phyloP scores from a whole-genome alignment of 1,284 basidiomycete species.

The Phellinidium pouzarii region DNA sequence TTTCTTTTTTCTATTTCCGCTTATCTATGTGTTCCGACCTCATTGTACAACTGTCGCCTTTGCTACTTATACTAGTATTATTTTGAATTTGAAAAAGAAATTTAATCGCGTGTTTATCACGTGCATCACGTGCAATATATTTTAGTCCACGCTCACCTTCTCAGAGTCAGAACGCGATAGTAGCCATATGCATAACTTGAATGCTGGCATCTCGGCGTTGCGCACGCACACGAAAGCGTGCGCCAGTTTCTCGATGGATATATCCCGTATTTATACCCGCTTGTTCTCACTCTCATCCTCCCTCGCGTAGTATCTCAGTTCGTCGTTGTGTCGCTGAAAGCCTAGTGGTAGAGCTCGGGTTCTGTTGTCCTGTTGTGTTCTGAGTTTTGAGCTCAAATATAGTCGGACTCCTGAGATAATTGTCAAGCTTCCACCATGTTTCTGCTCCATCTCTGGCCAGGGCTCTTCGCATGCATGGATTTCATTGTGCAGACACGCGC shows the following conservation, averaged over 20 bases:
- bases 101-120: not conserved
- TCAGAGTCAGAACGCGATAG: too few relatives aligned
- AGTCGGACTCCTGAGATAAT: too few relatives aligned
- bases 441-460: not conserved
- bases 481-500: constrained; percentile 25
- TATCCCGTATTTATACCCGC: not conserved
- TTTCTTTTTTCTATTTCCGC: not conserved
- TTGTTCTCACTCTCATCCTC: not conserved
- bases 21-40: not conserved
- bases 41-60: not conserved
- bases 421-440: too few relatives aligned
- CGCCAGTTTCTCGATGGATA: not conserved
- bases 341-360: too few relatives aligned
- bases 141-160: too few relatives aligned
- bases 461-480: not conserved
- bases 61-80: not conserved
- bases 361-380: too few relatives aligned
- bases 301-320: not conserved
- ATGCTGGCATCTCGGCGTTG: not conserved
- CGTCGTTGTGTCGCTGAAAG: too few relatives aligned
- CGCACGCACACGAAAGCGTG: not conserved
- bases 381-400: not conserved
- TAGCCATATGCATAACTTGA: too few relatives aligned
- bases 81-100: not conserved
- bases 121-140: not conserved